Conservation (phyloP, 192 early-diverging fungal species). For the Diversispora eburnea region DNA sequence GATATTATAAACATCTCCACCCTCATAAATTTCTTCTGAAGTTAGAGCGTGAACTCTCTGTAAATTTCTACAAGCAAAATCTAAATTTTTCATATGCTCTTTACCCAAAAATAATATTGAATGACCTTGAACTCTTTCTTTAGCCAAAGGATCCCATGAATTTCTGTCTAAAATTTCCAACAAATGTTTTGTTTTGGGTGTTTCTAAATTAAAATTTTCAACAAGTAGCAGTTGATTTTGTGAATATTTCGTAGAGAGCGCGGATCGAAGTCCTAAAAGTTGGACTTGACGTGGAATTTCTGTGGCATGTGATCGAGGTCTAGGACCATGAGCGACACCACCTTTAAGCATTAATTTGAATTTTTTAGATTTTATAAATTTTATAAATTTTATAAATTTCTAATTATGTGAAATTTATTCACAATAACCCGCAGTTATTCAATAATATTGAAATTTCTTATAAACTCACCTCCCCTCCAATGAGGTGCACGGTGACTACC, state of each 20-base stretch:
- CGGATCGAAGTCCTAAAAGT: slow-evolving; percentile 75
- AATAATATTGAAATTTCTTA: too few relatives aligned
- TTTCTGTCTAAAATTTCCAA: slow-evolving; percentile 39
- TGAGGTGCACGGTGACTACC: slow-evolving; percentile 83
- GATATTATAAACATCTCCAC: slow-evolving; percentile 21
- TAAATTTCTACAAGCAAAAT: not conserved
- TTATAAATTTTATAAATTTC: not conserved
- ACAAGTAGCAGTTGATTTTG: slow-evolving; percentile 89
- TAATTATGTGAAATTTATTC: not conserved
- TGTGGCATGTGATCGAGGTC: slow-evolving; percentile 84
- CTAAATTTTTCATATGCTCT: slow-evolving; percentile 26
- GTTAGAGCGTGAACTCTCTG: slow-evolving; percentile 19
- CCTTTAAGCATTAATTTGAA: slow-evolving; percentile 40
- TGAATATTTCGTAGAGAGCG: slow-evolving; percentile 81
- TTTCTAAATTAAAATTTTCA: slow-evolving; percentile 57
- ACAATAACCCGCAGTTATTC: not conserved
- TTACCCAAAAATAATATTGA: slow-evolving; percentile 30
- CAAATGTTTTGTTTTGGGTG: slow-evolving; percentile 57
- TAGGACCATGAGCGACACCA: slow-evolving; percentile 86
- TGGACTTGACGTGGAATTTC: slow-evolving; percentile 87
- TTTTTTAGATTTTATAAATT: not conserved
- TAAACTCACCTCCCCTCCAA: slow-evolving; percentile 70
- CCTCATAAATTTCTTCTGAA: slow-evolving; percentile 8
- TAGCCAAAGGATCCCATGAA: slow-evolving; percentile 43
- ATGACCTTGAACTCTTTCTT: slow-evolving; percentile 31